These are phyloP conservation scores for Panus rudis DNA, from an alignment of 768 basidiomycete species.

Conservation along the genomic window DNA sequence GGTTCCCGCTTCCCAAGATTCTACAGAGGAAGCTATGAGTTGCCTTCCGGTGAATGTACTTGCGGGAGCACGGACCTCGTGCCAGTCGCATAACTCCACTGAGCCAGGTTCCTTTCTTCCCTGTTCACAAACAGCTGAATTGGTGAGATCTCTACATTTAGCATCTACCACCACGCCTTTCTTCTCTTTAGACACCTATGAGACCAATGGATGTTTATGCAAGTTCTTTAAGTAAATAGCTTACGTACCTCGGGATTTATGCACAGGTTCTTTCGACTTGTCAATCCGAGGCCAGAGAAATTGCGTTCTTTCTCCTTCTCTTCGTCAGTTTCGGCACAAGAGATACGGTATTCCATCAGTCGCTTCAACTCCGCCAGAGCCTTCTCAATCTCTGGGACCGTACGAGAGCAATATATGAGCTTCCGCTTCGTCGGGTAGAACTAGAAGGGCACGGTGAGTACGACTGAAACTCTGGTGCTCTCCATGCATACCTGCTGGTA, in stretches of 20 bases:
- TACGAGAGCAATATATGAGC: constrained; percentile 97
- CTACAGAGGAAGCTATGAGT: constrained; percentile 40
- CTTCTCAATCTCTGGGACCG: constrained; percentile 99
- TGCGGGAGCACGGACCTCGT: constrained; percentile 76
- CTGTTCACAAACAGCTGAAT: constrained; percentile 73
- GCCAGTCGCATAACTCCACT: constrained; percentile 88
- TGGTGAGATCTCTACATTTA: constrained; percentile 91
- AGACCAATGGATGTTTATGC: not conserved
- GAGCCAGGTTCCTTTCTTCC: constrained; percentile 83
- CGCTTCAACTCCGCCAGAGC: constrained; percentile 92
- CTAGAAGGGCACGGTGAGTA: constrained; percentile 32
- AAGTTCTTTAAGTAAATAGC: not conserved
- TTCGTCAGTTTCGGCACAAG: constrained; percentile 65
- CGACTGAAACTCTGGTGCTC: not conserved
- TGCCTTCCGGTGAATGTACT: not conserved
- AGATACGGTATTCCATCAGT: constrained; percentile 82
- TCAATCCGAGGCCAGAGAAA: constrained; percentile 88
- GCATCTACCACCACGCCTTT: constrained; percentile 98
- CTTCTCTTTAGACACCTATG: constrained; percentile 92
- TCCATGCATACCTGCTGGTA: constrained; percentile 75
- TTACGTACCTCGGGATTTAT: constrained; percentile 80
- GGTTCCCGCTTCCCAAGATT: constrained; percentile 77
- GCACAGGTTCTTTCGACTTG: constrained; percentile 94
- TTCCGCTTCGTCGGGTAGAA: constrained; percentile 90
- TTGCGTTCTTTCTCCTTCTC: constrained; percentile 69